Base-by-base conservation (phyloP, 2,329 filamentous ascomycete genomes). In the Arthrobotrys pseudoclavata region DNA sequence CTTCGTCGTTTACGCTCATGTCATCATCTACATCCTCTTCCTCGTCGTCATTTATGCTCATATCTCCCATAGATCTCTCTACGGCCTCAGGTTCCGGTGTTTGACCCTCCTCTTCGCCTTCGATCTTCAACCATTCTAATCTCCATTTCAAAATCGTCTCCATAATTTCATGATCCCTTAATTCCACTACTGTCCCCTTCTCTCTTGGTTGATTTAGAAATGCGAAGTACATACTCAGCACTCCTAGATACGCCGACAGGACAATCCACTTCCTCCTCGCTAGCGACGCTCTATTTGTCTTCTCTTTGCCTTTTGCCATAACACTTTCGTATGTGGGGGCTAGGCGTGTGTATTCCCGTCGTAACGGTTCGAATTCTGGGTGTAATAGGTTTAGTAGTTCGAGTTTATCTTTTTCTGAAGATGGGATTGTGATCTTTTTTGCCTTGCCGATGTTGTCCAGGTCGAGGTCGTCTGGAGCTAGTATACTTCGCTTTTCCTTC, bases 91-190 rank as follows among this genome's bases (percentile, higher is more conserved):
- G 72, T n/a, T 64, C 57, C 5, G 72, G 72, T 29, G 72, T 77
- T 5, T 55, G 86, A 12, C 85, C 83, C 1, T 87, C 83, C 70
- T 87, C 86, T n/a, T 96, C 83, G 50, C 88, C 85, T 83, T 92
- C 91, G 31, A 93, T 90, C 79, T 87, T 89, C 64, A 89, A 86
- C 96, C 96, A 99, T 9, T 94, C 87, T 72, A 91, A 88, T 71
- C 94, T 90, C 83, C 92, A 95, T 82, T 91, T 89, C 48, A 97
- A 85, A 40, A 99, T 84, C 15, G 89, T 92, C 75, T 91, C 90
- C 93, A 99, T 98, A 76, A 99, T 89, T 13, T 93, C 90, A 83
- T 99, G 96, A 66, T 97, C 92, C 77, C 93, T 90, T 48, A 99
- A 85, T 80, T 97, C 90, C n/a, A 87, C 86, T n/a, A 63, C 61